Conservation (phyloP, 352 stramenopile genomes). For the Globisporangium recalcitrans region DNA sequence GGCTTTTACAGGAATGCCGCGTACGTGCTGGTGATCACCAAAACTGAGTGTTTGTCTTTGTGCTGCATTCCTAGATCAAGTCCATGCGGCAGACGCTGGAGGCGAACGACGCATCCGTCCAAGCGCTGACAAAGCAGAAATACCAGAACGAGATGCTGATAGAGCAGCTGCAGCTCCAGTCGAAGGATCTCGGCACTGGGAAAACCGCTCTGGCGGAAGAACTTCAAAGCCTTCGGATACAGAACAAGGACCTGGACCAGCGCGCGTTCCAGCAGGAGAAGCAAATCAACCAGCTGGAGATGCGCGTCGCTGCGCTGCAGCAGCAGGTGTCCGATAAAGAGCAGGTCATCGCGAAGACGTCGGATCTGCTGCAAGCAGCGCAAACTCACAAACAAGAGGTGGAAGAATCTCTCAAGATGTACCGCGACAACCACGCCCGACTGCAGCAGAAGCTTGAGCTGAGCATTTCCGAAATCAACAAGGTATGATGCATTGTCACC, state of each 20-base stretch:
- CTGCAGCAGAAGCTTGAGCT: conserved; percentile 86
- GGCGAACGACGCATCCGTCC: conserved; percentile 42
- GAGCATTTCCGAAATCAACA: conserved; percentile 90
- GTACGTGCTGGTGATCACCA: too few species aligned
- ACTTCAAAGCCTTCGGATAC: conserved; percentile 43
- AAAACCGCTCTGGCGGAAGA: conserved; percentile 39
- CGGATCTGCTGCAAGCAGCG: conserved; percentile 55
- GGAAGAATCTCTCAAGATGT: conserved; percentile 84
- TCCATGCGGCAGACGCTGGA: conserved; percentile 38
- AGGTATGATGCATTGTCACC: conserved; percentile 32
- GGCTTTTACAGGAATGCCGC: too few species aligned
- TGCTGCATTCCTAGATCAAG: conserved; percentile 30
- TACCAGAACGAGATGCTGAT: conserved; percentile 80
- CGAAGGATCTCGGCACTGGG: conserved; percentile 45
- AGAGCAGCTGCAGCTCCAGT: conserved; percentile 58
- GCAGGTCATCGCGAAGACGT: conserved; percentile 67
- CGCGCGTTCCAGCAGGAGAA: conserved; percentile 82
- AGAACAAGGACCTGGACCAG: conserved; percentile 84
- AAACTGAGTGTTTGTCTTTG: too few species aligned
- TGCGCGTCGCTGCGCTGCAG: conserved; percentile 58
- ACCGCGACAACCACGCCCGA: conserved; percentile 77
- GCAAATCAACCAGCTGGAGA: conserved; percentile 68
- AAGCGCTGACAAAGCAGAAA: conserved; percentile 63
- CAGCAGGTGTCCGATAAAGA: conserved; percentile 81
- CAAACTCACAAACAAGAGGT: conserved; percentile 76